Evolutionary conservation across 1,284 basidiomycete species (phyloP), one percentile per base, ranked within the genome.

Genomic region (Sanghuangporus sanghuang): DNA sequence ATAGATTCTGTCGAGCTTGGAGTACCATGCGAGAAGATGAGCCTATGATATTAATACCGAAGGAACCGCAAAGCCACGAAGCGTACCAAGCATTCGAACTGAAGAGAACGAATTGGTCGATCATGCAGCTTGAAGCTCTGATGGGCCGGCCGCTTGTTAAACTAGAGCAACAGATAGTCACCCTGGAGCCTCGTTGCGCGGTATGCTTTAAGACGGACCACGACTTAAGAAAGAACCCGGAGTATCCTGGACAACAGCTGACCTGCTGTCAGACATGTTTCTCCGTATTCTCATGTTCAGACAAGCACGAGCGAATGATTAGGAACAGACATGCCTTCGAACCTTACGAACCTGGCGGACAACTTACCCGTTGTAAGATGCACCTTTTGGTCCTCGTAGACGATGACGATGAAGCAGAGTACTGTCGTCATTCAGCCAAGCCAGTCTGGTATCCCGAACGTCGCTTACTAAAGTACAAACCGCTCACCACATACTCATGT

Each of bases 121-220:
- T 36, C 14, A n/a, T n/a, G 6, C 46, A 49, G 27, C 27, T 59
- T 21, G 16, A 32, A 23, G 7, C n/a, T 16, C 32, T 59, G 27
- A 18, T 50, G 1, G 58, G 58, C 2, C 9, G 58, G 3, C 14
- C 32, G 5, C 35, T 49, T 3, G 14, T 2, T 11, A 38, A 18
- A 49, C 32, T 11, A 9, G 44, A 59, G 18, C 27, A 40, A 40
- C 18, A 39, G 12, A 35, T 59, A 7, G 21, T 59, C 49, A 18
- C 50, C 21, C 5, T 48, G 32, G 58, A 59, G 21, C 58, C 58
- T 9, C 44, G 58, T 3, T 59, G 58, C 38, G 48, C 48, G 16
- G 46, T 59, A 11, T 59, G 58, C 58, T 59, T 50, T 14, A 18
- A 46, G 35, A 46, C 58, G 6, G 46, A 59, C 32, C 21, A 53